phyloP scores from a whole-genome alignment of 2,329 filamentous ascomycete species.

The Ophiostoma fasciatum region DNA sequence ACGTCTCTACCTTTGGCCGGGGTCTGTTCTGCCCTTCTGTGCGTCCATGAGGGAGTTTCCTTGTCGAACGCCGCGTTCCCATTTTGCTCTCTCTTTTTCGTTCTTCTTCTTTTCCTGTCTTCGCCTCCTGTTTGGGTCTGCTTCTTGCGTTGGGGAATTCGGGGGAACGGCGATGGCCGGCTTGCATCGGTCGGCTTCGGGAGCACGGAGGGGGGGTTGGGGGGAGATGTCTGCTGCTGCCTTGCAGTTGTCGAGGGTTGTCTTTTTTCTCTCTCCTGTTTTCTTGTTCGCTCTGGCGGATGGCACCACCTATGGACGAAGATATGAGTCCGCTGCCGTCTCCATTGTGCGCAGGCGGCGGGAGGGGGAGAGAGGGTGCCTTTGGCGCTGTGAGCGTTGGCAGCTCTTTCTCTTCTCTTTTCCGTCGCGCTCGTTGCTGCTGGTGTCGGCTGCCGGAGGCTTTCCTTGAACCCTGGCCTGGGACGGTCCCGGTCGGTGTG shows the following conservation, averaged over 20 bases:
- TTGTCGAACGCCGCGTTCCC: background rate
- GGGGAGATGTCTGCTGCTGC: no score
- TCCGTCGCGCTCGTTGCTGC: no score
- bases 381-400: no score
- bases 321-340: constrained; percentile 68
- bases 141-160: background rate
- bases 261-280: constrained; percentile 19
- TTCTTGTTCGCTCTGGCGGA: constrained; percentile 3
- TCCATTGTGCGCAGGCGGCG: constrained; percentile 4
- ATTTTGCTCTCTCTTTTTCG: background rate
- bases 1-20: background rate
- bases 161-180: no score
- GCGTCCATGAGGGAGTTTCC: constrained; percentile 7
- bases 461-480: constrained; percentile 3
- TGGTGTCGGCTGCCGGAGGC: constrained; percentile 5
- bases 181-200: no score
- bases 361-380: constrained; percentile 4
- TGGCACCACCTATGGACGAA: constrained; percentile 46
- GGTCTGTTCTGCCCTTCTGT: background rate
- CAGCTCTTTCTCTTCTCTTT: background rate
- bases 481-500: background rate
- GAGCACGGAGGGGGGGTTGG: no score
- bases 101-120: background rate
- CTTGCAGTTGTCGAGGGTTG: no score
- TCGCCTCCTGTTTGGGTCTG: background rate